Conservation (phyloP, 495 filamentous ascomycete genomes). For the Friedmanniomyces simplex region DNA sequence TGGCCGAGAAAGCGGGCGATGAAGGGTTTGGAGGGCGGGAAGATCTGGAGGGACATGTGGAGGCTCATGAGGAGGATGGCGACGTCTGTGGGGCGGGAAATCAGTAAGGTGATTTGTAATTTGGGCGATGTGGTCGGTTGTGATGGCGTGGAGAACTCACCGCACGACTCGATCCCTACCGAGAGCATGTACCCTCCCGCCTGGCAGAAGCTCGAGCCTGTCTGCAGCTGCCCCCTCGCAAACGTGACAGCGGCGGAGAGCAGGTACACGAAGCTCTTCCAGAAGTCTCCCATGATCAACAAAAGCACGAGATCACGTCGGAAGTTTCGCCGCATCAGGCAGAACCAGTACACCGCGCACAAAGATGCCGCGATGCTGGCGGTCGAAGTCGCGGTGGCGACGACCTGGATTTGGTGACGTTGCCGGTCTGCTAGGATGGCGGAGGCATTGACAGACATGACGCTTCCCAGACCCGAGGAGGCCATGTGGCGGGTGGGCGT, state of each 20-base stretch:
- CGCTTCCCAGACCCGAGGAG: neutral
- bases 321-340: slow-evolving; percentile 61
- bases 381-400: slow-evolving; percentile 31
- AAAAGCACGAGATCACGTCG: slow-evolving; percentile 35
- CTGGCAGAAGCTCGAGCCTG: slow-evolving; percentile 51
- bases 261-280: slow-evolving; percentile 56
- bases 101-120: too few species aligned
- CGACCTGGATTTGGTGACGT: slow-evolving; percentile 21
- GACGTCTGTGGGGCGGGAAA: slow-evolving; percentile 39
- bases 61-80: slow-evolving; percentile 60
- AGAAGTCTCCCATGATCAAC: slow-evolving; percentile 52
- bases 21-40: slow-evolving; percentile 38
- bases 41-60: slow-evolving; percentile 59
- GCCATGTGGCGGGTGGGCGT: neutral
- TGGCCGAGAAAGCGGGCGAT: slow-evolving; percentile 23
- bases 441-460: neutral
- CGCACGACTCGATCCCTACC: slow-evolving; percentile 54
- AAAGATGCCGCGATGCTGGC: slow-evolving; percentile 45
- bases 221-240: slow-evolving; percentile 35
- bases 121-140: too few species aligned
- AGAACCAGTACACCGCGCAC: slow-evolving; percentile 58
- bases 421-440: slow-evolving; percentile 13
- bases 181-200: slow-evolving; percentile 54
- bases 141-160: slow-evolving; percentile 27
- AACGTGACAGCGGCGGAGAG: slow-evolving; percentile 49